These are phyloP conservation scores for Pseudoscleropodium purum DNA, from an alignment of 225 moss, liverwort and hornwort species.

Conservation along the genomic window DNA sequence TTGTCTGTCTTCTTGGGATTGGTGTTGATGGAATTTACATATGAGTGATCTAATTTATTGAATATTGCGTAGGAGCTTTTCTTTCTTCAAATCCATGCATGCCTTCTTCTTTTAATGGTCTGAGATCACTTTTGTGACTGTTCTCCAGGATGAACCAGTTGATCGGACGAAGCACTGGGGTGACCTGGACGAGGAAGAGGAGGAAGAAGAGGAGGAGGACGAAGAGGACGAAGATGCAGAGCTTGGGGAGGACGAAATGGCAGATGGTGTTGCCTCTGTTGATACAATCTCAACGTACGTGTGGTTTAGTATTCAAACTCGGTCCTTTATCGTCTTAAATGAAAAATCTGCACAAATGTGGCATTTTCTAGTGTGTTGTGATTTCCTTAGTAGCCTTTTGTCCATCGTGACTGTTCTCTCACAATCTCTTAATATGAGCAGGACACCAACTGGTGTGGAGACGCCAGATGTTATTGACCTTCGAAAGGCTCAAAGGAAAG, in stretches of 20 bases:
- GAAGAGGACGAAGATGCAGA: conserved; percentile 92
- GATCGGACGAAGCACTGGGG: conserved; percentile 99
- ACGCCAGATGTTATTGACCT: conserved; percentile 99
- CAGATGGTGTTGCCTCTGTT: conserved; percentile 91
- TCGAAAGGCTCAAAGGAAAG: conserved; percentile 93
- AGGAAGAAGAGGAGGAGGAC: conserved; percentile 95
- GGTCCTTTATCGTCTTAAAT: not conserved
- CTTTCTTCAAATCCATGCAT: not conserved
- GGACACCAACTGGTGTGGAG: conserved; percentile 98
- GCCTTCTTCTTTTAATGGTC: not conserved
- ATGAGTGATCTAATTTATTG: not conserved
- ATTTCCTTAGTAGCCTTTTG: not conserved
- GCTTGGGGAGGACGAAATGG: conserved; percentile 84
- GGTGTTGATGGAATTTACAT: not conserved
- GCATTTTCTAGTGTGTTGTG: not conserved
- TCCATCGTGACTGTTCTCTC: not conserved
- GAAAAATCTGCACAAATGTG: not conserved
- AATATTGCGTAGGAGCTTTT: not conserved
- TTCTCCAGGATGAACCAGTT: conserved; percentile 81
- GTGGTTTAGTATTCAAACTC: not conserved
- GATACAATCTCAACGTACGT: conserved; percentile 95
- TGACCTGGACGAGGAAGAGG: conserved; percentile 97
- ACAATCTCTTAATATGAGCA: conserved; percentile 12
- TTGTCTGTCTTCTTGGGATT: not conserved
- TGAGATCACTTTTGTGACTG: not conserved